Conservation (phyloP, 345 rosid genomes). For the Rubroshorea leprosula region DNA sequence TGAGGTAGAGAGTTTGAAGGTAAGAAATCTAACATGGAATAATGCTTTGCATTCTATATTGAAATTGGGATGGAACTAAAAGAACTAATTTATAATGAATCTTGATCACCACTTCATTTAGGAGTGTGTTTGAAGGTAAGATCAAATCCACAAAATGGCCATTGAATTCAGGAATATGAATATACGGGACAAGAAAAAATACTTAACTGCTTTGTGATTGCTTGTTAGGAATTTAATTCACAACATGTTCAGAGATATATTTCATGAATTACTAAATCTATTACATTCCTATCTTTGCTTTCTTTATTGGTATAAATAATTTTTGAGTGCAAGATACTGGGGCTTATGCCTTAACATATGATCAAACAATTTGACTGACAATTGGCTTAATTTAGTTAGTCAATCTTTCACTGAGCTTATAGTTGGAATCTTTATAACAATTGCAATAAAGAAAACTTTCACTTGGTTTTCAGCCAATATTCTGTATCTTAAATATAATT, state of each 20-base stretch:
- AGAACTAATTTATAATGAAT: background rate
- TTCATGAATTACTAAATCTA: background rate
- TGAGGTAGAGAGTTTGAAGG: slow-evolving; percentile 86
- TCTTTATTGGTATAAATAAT: no score
- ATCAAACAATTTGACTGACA: no score
- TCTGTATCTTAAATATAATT: no score
- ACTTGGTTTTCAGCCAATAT: background rate
- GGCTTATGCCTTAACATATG: no score
- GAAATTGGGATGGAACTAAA: background rate
- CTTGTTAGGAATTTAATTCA: slow-evolving; percentile 5
- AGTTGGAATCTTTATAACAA: no score
- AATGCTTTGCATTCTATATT: no score
- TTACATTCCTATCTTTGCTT: background rate
- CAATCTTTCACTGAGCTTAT: no score
- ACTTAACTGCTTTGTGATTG: background rate
- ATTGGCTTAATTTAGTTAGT: no score
- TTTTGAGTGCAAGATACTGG: no score
- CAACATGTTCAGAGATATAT: background rate
- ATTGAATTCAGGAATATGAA: background rate
- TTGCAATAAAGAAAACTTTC: no score
- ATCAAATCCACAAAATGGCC: background rate
- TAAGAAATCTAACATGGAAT: slow-evolving; percentile 20
- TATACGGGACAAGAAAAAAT: background rate
- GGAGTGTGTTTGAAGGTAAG: background rate
- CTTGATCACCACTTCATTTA: background rate